Percentiles rank a stretch among this genome's conserved stretches.
These are phyloP conservation scores for Colletotrichum neosansevieriae DNA, from an alignment of 2,329 filamentous ascomycete species.

Conservation along the genomic window DNA sequence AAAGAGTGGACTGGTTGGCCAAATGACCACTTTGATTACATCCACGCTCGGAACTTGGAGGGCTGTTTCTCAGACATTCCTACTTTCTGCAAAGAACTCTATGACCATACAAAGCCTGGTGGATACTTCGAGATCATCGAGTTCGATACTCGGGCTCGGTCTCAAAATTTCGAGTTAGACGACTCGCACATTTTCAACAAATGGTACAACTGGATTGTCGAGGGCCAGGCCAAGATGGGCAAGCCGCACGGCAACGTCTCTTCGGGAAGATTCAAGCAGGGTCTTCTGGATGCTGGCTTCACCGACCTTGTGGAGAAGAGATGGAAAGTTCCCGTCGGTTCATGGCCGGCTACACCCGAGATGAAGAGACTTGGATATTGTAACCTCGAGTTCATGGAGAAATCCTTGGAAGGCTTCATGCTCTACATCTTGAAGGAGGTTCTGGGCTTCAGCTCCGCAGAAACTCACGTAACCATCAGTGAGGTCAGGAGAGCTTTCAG, in stretches of 20 bases:
- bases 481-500: constrained; percentile 40
- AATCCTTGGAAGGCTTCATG: constrained; percentile 47
- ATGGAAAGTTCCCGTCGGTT: constrained; percentile 39
- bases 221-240: constrained; percentile 47
- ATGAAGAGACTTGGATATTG: constrained; percentile 39
- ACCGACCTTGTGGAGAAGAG: constrained; percentile 35
- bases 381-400: constrained; percentile 43
- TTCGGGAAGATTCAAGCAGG: constrained; percentile 39
- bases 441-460: constrained; percentile 45
- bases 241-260: constrained; percentile 46
- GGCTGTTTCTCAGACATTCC: constrained; percentile 70
- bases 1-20: constrained; percentile 56
- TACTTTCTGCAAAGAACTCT: constrained; percentile 64
- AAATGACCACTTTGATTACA: constrained; percentile 64
- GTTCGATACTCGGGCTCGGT: constrained; percentile 42
- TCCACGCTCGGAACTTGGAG: constrained; percentile 70
- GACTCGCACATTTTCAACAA: constrained; percentile 30
- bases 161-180: not conserved
- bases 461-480: constrained; percentile 43
- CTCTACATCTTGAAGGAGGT: constrained; percentile 46
- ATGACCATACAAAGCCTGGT: constrained; percentile 59
- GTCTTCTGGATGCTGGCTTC: constrained; percentile 44
- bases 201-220: constrained; percentile 46
- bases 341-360: constrained; percentile 34
- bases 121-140: constrained; percentile 49